Percentiles rank a stretch among this genome's conserved stretches.
These are phyloP conservation scores for Suillus clintonianus DNA, from an alignment of 768 basidiomycete genomes.

Conservation along the genomic window DNA sequence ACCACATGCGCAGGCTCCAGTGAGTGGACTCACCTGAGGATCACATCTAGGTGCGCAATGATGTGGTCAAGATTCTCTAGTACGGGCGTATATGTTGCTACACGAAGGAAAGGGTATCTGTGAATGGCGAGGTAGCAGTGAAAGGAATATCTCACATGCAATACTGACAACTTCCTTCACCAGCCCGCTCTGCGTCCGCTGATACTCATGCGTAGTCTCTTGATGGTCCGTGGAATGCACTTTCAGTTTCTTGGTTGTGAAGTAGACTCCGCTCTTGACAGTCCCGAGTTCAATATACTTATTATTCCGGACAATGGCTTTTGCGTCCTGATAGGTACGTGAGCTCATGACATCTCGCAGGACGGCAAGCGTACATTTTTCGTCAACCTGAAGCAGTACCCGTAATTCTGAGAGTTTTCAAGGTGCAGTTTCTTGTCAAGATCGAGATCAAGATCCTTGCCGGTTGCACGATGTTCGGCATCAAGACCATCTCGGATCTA, in stretches of 20 bases:
- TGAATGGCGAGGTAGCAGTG: neutral
- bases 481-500: constrained; percentile 80
- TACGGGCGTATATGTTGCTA: constrained; percentile 90
- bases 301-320: constrained; percentile 59
- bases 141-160: constrained; percentile 59
- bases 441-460: constrained; percentile 73
- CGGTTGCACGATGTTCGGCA: constrained; percentile 71
- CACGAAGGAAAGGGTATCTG: neutral
- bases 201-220: constrained; percentile 68
- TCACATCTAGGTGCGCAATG: constrained; percentile 89
- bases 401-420: constrained; percentile 86
- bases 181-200: constrained; percentile 72
- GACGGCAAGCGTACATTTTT: constrained; percentile 61
- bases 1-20: neutral
- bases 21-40: constrained; percentile 64
- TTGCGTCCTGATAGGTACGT: constrained; percentile 65
- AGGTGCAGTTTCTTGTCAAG: constrained; percentile 95
- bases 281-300: constrained; percentile 84
- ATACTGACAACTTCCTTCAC: constrained; percentile 94
- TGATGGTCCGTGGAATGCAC: constrained; percentile 69
- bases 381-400: constrained; percentile 91
- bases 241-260: constrained; percentile 80
- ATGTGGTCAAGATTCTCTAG: constrained; percentile 82
- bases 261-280: constrained; percentile 84
- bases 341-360: neutral